phyloP scores from a whole-genome alignment of 2,329 filamentous ascomycete species.

The Colletotrichum melonis region DNA sequence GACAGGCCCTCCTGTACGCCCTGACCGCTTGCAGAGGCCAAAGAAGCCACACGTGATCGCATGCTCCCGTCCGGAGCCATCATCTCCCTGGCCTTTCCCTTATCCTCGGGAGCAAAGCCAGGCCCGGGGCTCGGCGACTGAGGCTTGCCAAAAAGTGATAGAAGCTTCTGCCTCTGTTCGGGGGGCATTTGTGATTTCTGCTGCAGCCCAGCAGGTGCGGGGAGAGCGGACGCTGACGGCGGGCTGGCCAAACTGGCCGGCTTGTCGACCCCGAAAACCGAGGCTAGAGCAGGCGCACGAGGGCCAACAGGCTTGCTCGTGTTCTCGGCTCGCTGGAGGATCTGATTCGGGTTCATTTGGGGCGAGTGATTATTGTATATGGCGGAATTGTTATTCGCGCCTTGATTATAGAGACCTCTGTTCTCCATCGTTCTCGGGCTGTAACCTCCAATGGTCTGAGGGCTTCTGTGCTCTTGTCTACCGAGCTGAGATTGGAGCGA shows the following conservation, averaged over 20 bases:
- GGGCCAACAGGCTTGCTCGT: constrained; percentile 1
- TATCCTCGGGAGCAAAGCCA: constrained; percentile 34
- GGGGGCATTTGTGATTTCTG: constrained; percentile 49
- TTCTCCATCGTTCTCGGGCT: constrained; percentile 15
- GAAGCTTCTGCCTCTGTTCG: constrained; percentile 58
- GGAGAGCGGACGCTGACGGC: constrained; percentile 43
- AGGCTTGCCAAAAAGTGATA: constrained; percentile 73
- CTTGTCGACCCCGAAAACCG: constrained; percentile 26
- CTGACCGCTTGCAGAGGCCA: constrained; percentile 54
- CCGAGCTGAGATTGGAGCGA: constrained; percentile 20
- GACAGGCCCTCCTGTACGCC: constrained; percentile 38
- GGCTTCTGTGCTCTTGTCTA: background rate
- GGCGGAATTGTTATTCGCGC: background rate
- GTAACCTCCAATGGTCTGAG: background rate
- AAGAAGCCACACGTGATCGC: constrained; percentile 55
- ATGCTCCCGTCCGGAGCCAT: constrained; percentile 39
- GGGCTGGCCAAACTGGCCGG: constrained; percentile 40
- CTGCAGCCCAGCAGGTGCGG: constrained; percentile 42
- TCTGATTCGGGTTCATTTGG: constrained; percentile 13
- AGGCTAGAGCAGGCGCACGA: constrained; percentile 9
- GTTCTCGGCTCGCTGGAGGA: constrained; percentile 18
- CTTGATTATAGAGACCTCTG: constrained; percentile 4
- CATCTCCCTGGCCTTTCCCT: constrained; percentile 46
- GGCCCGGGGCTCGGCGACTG: constrained; percentile 38
- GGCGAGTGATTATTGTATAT: constrained; percentile 1